These are phyloP conservation scores for Trichothecium sympodiale DNA, from an alignment of 2,329 filamentous ascomycete species.

Conservation along the genomic window DNA sequence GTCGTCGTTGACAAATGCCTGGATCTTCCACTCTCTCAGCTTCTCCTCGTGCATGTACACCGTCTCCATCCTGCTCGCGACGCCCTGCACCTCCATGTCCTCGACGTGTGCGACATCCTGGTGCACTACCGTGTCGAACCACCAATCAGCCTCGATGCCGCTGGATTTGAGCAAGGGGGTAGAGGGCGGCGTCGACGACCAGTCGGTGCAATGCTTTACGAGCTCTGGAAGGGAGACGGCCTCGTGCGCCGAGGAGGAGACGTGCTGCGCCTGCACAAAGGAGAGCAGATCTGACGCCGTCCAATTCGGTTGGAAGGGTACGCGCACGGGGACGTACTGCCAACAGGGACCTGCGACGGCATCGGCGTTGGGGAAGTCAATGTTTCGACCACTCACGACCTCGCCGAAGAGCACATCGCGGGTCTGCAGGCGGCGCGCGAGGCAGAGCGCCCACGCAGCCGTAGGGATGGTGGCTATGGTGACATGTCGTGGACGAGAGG, in stretches of 20 bases:
- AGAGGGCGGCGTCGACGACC: slow-evolving; percentile 14
- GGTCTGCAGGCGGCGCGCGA: slow-evolving; percentile 40
- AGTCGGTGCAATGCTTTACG: slow-evolving; percentile 33
- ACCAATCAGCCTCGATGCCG: slow-evolving; percentile 15
- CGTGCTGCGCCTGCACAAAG: slow-evolving; percentile 44
- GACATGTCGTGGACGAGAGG: slow-evolving; percentile 38
- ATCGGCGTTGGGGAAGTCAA: slow-evolving; percentile 42
- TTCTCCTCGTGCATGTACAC: slow-evolving; percentile 47
- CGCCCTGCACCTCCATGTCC: slow-evolving; percentile 28
- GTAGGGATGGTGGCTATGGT: slow-evolving; percentile 56
- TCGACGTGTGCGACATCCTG: slow-evolving; percentile 54
- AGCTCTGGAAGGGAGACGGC: slow-evolving; percentile 44
- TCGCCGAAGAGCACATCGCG: slow-evolving; percentile 55
- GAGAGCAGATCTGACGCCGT: slow-evolving; percentile 40
- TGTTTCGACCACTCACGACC: slow-evolving; percentile 54
- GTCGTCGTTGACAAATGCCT: slow-evolving; percentile 43
- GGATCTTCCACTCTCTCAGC: slow-evolving; percentile 46
- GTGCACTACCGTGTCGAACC: slow-evolving; percentile 47
- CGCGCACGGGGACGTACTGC: slow-evolving; percentile 55
- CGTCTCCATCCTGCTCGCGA: slow-evolving; percentile 40
- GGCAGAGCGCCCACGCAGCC: slow-evolving; percentile 53
- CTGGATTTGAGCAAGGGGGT: slow-evolving; percentile 1
- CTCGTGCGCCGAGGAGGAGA: slow-evolving; percentile 43
- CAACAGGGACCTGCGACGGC: slow-evolving; percentile 53
- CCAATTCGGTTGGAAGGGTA: slow-evolving; percentile 40